Conservation (phyloP, 148 eudicot genomes). For the Heliamphora exappendiculata region DNA sequence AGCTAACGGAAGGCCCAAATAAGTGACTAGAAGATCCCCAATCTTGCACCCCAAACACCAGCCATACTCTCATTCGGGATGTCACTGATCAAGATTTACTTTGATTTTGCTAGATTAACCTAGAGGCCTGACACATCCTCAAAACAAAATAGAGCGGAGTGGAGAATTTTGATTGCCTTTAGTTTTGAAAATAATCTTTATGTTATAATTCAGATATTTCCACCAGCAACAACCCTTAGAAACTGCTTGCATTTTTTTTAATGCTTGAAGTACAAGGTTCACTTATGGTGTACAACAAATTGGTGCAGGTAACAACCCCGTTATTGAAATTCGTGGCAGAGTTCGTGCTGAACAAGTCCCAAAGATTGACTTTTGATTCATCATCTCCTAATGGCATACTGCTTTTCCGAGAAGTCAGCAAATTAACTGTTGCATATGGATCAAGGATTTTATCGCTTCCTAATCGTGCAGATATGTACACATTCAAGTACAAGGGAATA, state of each 20-base stretch:
- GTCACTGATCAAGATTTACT: too few species aligned
- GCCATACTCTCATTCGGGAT: too few species aligned
- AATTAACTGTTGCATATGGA: slow-evolving; percentile 86
- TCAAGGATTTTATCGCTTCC: slow-evolving; percentile 63
- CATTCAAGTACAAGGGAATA: slow-evolving; percentile 94
- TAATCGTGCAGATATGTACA: slow-evolving; percentile 67
- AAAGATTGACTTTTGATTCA: slow-evolving; percentile 86
- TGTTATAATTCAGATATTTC: neutral
- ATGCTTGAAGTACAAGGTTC: neutral
- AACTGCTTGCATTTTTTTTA: neutral
- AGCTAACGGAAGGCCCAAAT: too few species aligned
- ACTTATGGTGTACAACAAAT: neutral
- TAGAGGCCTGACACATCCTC: too few species aligned
- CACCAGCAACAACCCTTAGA: neutral
- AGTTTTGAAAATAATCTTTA: neutral
- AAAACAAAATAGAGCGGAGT: too few species aligned
- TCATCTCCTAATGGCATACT: slow-evolving; percentile 97
- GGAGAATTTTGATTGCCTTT: too few species aligned
- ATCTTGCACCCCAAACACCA: too few species aligned
- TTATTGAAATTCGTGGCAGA: slow-evolving; percentile 91
- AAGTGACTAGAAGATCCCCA: too few species aligned
- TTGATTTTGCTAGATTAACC: too few species aligned
- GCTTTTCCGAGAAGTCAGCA: slow-evolving; percentile 98
- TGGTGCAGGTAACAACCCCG: slow-evolving; percentile 86
- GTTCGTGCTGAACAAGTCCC: slow-evolving; percentile 89